Evolutionary conservation across 805 yeast species (phyloP), one percentile per base, ranked within the genome.

Genomic region (Kazachstania martiniae): DNA sequence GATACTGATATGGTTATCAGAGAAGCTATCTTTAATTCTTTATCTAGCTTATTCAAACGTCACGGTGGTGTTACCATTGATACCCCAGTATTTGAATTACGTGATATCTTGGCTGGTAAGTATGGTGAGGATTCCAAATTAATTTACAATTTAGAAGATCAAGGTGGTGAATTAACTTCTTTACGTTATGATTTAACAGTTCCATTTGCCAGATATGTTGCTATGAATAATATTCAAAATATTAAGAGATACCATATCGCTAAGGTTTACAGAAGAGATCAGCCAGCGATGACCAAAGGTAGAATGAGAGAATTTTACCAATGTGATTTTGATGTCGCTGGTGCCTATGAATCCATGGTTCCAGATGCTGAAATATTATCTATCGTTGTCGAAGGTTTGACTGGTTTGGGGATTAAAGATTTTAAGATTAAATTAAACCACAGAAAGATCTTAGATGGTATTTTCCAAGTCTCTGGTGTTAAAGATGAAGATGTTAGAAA

Each of bases 201-300:
- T 26, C 99, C 99, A 35, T 91, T 91, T 63, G 98, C 98, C 10
- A 74, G 99, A 55, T 91, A 72, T 51, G 94, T 89, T 34, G 99
- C 99, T 13, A 82, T 85, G 84, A 91, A 91, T 65, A 85, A 83
- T 49, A 73, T 91, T 39, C 78, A 84, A 47, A 73, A 67, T 52
- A 89, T 91, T 61, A 91, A 91, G 63, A 72, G 99, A 55, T 91
- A 76, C 58, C 99, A 91, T 63, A 84, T 91, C 43, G 98, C 99
- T 46, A 91, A 91, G 59, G 99, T 91, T 34, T 91, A 91, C 63
- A 77, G 99, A 66, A 81, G 99, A 63, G 99, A 91, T 58, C 99
- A 91, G 62, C 99, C 99, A 4, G 99, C 99, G 7, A 91, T 91
- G 98, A 89, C 97, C 32, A 91, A 91, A 62, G 99, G 99, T 40